Evolutionary conservation across 2,329 filamentous ascomycete genomes (phyloP), one percentile per base, ranked within the genome.

Genomic region (Geosmithia flava): DNA sequence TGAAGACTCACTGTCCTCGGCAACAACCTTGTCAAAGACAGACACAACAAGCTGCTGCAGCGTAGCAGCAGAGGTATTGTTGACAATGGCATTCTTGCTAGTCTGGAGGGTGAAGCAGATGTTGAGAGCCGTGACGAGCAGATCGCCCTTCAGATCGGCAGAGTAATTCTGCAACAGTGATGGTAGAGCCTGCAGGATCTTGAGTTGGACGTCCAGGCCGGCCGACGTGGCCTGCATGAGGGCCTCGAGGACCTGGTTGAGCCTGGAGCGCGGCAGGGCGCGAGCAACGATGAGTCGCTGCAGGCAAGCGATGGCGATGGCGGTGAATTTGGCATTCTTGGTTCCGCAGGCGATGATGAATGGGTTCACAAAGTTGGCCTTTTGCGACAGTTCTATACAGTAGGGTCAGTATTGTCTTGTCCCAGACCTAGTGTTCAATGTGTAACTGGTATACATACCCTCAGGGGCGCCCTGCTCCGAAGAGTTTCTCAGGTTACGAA

Each of bases 61-160:
- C 2, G 93, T 97, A n/a, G 93, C 93, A 23, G 91, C 88, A 10
- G 93, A 93, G 1, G 94, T 97, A 57, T 94, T 94, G 60, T 91
- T 94, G 56, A 98, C 89, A 47, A 95, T 89, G 23, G 83, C 81
- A 68, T 90, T 94, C 67, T 96, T 97, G 64, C 86, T 93, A 49
- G 81, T 84, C 65, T 97, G 90, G 45, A 98, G 68, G 46, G 87
- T 84, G 51, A 93, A 93, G 67, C 93, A 97, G 60, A 95, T 87
- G 61, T 95, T 90, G 54, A 98, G 68, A 0, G 87, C 80, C 10
- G 80, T 87, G 27, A 88, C 85, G 40, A 98, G 74, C 33, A 95
- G 70, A 51, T 91, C 85, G 2, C 86, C 88, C 51, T 83, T 81
- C 39, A 98, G 70, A 49, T 95, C 85, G 37, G 76, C 74, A 0